These are phyloP conservation scores for Suillus bovinus DNA, from an alignment of 768 basidiomycete genomes.

Conservation along the genomic window DNA sequence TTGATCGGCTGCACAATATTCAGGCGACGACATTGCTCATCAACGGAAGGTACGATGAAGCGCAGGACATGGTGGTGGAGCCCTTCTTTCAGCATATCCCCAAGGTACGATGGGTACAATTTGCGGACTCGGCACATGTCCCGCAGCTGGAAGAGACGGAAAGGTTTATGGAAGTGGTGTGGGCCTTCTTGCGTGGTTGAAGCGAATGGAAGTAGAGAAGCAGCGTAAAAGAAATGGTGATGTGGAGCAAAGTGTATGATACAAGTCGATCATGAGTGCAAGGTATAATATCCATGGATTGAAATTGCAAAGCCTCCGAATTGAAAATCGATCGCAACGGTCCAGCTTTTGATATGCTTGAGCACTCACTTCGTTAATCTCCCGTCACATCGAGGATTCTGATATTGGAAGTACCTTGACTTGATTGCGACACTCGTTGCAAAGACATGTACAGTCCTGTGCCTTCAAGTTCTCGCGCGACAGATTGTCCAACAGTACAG, in stretches of 20 bases:
- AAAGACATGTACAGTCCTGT: too few species aligned
- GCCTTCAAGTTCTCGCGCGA: too few species aligned
- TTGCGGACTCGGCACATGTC: conserved; percentile 37
- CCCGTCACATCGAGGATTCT: too few species aligned
- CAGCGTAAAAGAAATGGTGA: background rate
- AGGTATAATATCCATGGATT: background rate
- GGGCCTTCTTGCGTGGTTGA: conserved; percentile 25
- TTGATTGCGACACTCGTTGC: too few species aligned
- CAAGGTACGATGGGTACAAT: conserved; percentile 38
- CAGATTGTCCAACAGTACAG: too few species aligned
- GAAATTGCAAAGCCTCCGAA: background rate
- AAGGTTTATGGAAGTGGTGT: conserved; percentile 34
- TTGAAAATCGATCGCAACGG: background rate
- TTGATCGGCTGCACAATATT: conserved; percentile 35
- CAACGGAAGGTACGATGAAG: conserved; percentile 41
- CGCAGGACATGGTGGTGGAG: conserved; percentile 32
- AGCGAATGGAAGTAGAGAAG: background rate
- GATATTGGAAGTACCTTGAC: too few species aligned
- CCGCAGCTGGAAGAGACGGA: conserved; percentile 39
- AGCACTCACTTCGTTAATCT: background rate
- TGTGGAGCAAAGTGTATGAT: background rate
- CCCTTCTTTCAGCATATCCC: conserved; percentile 36
- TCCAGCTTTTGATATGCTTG: background rate
- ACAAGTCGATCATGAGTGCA: background rate
- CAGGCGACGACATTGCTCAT: conserved; percentile 33